phyloP scores from a whole-genome alignment of 31 red algal genomes.

The Porphyra umbilicalis region DNA sequence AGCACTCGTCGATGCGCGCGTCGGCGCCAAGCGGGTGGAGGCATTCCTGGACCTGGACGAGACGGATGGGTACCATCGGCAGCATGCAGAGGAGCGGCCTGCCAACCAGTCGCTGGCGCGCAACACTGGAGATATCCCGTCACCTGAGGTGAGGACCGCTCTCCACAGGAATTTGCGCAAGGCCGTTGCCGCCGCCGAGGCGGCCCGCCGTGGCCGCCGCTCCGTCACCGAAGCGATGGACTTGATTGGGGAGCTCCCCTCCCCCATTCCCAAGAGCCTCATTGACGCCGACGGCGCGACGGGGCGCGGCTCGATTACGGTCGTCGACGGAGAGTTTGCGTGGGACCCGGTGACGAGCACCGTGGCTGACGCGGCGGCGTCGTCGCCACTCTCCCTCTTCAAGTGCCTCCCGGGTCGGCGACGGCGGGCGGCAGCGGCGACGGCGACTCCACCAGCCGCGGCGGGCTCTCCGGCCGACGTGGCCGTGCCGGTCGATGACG shows the following conservation, averaged over 20 bases:
- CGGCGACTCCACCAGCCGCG: background rate
- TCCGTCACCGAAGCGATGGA: background rate
- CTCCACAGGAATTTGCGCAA: background rate
- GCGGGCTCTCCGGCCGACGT: background rate
- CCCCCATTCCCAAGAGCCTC: background rate
- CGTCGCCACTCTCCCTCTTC: background rate
- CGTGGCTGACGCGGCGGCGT: background rate
- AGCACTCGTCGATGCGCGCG: slow-evolving; percentile 61
- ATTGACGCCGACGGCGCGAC: background rate
- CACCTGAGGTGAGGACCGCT: background rate
- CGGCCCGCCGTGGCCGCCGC: background rate
- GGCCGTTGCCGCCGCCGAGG: background rate
- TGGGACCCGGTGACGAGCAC: background rate
- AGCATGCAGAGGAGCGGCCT: background rate
- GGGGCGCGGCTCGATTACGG: background rate
- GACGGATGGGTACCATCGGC: slow-evolving; percentile 52
- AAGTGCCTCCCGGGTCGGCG: background rate
- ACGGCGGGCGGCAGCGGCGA: background rate
- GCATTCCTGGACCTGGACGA: slow-evolving; percentile 75
- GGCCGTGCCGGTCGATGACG: background rate
- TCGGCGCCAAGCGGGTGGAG: slow-evolving; percentile 76
- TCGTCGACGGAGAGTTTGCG: background rate
- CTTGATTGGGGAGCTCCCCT: background rate
- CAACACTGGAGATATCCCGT: background rate
- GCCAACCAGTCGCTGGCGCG: background rate